Evolutionary conservation across 805 yeast genomes (phyloP).

Genomic region (Saccharomycodes ludwigii): DNA sequence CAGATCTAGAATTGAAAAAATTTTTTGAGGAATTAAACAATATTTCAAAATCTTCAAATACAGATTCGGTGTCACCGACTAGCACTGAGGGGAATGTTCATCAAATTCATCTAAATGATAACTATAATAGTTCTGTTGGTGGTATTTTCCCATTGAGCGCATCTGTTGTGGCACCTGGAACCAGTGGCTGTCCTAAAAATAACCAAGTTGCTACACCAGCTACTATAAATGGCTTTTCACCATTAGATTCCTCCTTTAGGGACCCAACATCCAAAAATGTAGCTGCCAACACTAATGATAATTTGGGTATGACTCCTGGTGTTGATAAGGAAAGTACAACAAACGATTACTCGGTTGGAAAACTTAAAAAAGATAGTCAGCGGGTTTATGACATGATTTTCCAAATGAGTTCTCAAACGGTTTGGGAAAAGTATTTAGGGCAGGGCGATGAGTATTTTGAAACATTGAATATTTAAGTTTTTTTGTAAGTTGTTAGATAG

Average conservation of each 20-base stretch:
- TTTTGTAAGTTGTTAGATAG: too few species aligned
- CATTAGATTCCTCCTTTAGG: conserved; percentile 5
- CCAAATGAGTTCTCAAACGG: conserved; percentile 51
- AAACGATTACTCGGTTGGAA: conserved; percentile 4
- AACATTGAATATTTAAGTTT: too few species aligned
- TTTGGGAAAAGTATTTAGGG: conserved; percentile 57
- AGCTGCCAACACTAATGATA: conserved; percentile 3
- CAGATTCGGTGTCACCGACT: not conserved
- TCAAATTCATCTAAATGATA: too few species aligned
- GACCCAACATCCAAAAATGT: conserved; percentile 7
- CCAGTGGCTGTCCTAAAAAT: conserved; percentile 8
- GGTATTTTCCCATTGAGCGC: not conserved
- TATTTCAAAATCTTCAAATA: not conserved
- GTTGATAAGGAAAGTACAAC: conserved; percentile 6
- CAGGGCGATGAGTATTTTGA: conserved; percentile 15
- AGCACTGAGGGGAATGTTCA: too few species aligned
- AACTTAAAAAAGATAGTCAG: conserved; percentile 33
- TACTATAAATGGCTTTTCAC: conserved; percentile 3
- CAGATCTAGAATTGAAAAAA: conserved; percentile 23
- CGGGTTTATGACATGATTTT: conserved; percentile 47
- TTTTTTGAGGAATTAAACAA: conserved; percentile 39
- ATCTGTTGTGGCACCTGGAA: not conserved
- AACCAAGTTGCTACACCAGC: not conserved
- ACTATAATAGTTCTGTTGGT: too few species aligned
- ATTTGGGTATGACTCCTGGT: conserved; percentile 4